Conservation (phyloP, 179 eudicot species). For the Silene noctiflora region DNA sequence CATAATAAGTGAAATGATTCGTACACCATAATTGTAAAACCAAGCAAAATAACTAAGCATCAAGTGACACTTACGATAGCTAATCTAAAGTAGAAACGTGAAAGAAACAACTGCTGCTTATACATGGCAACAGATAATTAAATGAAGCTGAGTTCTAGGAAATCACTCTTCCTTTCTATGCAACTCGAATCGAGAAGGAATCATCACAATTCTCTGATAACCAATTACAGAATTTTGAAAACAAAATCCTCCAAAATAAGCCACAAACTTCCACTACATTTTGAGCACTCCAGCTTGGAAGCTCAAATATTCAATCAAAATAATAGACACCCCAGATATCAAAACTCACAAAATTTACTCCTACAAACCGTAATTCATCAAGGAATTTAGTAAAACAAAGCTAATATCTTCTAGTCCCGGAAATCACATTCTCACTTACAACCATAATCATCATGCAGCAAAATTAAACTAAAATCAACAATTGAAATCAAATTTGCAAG, state of each 20-base stretch:
- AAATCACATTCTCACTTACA: conserved; percentile 1
- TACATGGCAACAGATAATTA: conserved; percentile 2
- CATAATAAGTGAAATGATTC: background rate
- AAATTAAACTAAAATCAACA: background rate
- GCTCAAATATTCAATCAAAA: conserved; percentile 5
- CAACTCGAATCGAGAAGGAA: conserved; percentile 5
- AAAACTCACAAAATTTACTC: background rate
- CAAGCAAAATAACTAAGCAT: background rate
- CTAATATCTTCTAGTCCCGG: background rate
- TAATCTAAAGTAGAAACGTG: background rate
- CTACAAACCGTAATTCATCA: background rate
- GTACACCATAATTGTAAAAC: background rate
- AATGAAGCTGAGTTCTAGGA: background rate
- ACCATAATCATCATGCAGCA: conserved; percentile 19
- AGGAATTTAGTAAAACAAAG: background rate
- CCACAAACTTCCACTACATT: background rate
- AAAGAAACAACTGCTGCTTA: background rate
- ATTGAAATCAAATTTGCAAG: background rate
- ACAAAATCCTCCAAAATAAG: too few species aligned
- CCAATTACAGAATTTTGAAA: background rate
- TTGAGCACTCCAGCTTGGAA: conserved; percentile 1
- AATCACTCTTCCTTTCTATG: background rate
- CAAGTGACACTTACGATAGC: background rate
- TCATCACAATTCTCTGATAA: background rate
- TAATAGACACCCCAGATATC: background rate